Conservation (phyloP, 2,329 filamentous ascomycete genomes). For the Metarhizium anisopliae region DNA sequence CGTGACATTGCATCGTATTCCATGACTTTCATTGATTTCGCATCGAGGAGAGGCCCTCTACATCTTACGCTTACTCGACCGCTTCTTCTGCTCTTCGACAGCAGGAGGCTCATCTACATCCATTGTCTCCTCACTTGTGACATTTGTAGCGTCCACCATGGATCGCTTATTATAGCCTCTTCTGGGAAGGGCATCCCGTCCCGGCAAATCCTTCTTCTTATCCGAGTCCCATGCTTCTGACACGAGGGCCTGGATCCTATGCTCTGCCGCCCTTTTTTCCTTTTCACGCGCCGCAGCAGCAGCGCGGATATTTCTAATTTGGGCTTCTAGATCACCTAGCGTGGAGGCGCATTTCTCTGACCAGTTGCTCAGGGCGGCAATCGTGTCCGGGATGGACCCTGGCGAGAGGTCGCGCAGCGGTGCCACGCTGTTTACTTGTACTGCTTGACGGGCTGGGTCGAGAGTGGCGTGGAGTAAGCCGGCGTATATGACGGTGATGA, state of each 20-base stretch:
- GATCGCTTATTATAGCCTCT: slow-evolving; percentile 22
- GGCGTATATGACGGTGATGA: slow-evolving; percentile 81
- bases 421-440: slow-evolving; percentile 72
- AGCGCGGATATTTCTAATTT: slow-evolving; percentile 59
- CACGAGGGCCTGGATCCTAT: slow-evolving; percentile 39
- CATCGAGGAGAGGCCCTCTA: slow-evolving; percentile 16
- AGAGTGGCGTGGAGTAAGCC: slow-evolving; percentile 75
- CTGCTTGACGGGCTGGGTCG: slow-evolving; percentile 64
- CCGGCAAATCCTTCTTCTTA: slow-evolving; percentile 19
- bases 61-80: slow-evolving; percentile 45
- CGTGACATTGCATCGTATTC: not conserved
- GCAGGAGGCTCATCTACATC: slow-evolving; percentile 46
- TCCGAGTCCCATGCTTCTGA: slow-evolving; percentile 35
- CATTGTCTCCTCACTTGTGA: slow-evolving; percentile 41
- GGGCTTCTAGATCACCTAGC: slow-evolving; percentile 63
- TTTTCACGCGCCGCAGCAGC: slow-evolving; percentile 45
- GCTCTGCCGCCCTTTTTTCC: slow-evolving; percentile 38
- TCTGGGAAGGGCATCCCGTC: slow-evolving; percentile 16
- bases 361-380: slow-evolving; percentile 64
- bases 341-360: slow-evolving; percentile 66
- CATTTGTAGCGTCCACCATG: slow-evolving; percentile 34
- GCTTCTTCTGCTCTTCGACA: slow-evolving; percentile 39
- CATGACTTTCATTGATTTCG: slow-evolving; percentile 4
- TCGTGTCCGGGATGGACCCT: slow-evolving; percentile 59
- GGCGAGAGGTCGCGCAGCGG: slow-evolving; percentile 81